phyloP scores from a whole-genome alignment of 768 basidiomycete species.

The Solioccasus polychromus region DNA sequence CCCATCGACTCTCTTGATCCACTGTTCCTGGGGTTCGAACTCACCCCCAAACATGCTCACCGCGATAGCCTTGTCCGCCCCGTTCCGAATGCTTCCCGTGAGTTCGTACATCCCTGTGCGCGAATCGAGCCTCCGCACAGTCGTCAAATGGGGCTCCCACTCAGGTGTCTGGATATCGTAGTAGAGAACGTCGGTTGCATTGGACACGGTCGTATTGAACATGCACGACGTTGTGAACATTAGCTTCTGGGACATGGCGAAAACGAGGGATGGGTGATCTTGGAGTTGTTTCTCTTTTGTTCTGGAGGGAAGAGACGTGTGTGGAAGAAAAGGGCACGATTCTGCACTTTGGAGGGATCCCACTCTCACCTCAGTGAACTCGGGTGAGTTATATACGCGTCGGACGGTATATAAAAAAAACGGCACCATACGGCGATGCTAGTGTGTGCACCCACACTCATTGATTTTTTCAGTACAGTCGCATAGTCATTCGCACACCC shows the following conservation, averaged over 20 bases:
- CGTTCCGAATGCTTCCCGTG: constrained; percentile 33
- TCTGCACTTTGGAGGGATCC: neutral
- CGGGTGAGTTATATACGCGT: neutral
- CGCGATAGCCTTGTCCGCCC: constrained; percentile 27
- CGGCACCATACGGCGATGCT: neutral
- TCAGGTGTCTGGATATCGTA: constrained; percentile 40
- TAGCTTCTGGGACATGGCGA: constrained; percentile 30
- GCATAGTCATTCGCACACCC: neutral
- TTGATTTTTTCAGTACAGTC: neutral
- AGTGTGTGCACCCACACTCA: neutral
- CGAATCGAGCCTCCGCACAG: constrained; percentile 31
- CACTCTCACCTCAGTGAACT: no score
- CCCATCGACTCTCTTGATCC: constrained; percentile 25
- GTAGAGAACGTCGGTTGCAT: constrained; percentile 36
- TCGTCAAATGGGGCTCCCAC: constrained; percentile 36
- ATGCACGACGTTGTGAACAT: constrained; percentile 37
- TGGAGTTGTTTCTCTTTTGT: no score
- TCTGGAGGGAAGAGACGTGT: neutral
- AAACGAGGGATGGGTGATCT: no score
- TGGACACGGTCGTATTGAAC: constrained; percentile 38
- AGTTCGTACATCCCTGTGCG: constrained; percentile 28
- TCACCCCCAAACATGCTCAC: constrained; percentile 29
- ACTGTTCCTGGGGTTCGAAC: constrained; percentile 28
- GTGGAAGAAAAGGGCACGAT: neutral
- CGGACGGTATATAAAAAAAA: neutral